Evolutionary conservation across 495 filamentous ascomycete genomes (phyloP).

Genomic region (Talaromyces wortmannii): DNA sequence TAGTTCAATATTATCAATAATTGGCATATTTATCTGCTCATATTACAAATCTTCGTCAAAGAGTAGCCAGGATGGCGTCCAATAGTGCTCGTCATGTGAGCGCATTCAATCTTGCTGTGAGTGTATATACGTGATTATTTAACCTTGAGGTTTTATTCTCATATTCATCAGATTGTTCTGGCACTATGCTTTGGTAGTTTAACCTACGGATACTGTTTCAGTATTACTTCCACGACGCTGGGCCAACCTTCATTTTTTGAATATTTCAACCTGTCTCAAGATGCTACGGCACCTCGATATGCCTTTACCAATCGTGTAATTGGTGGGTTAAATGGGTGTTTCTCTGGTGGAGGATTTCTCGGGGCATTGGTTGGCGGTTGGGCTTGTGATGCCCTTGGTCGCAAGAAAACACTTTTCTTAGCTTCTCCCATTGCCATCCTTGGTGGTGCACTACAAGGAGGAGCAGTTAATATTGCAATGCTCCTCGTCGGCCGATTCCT

Average conservation of each 20-base stretch:
- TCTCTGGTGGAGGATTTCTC: background rate
- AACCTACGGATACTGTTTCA: background rate
- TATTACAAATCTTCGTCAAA: background rate
- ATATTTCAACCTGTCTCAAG: background rate
- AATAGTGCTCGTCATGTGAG: background rate
- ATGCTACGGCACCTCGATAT: background rate
- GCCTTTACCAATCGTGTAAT: background rate
- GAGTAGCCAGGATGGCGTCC: background rate
- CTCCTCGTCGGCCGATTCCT: background rate
- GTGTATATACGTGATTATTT: background rate
- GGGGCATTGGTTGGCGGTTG: background rate
- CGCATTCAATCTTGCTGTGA: background rate
- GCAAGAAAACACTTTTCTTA: background rate
- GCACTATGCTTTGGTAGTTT: background rate
- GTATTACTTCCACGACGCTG: background rate
- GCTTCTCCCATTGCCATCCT: background rate
- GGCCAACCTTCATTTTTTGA: background rate
- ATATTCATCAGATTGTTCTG: background rate
- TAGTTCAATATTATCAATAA: background rate
- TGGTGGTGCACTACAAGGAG: background rate
- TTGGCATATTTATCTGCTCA: background rate
- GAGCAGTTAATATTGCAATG: constrained; percentile 2
- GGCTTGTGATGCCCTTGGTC: background rate
- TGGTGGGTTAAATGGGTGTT: background rate
- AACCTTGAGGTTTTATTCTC: background rate